phyloP scores from a whole-genome alignment of 169 alveolate species.

The Perkinsus marinus region DNA sequence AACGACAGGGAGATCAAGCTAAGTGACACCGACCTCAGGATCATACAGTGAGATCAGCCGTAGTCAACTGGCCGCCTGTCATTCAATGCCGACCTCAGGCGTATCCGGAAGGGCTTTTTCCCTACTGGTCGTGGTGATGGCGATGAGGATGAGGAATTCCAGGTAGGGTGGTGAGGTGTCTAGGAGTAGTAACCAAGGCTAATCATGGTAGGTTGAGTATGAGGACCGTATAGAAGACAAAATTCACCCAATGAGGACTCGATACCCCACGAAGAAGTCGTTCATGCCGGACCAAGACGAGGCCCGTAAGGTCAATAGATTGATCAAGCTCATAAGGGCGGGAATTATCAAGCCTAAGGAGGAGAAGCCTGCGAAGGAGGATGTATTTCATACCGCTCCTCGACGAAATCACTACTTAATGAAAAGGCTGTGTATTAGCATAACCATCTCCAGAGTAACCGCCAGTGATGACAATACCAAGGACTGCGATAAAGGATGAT shows the following conservation, averaged over 20 bases:
- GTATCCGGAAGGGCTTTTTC: constrained; percentile 40
- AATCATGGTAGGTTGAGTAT: not conserved
- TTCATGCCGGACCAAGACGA: constrained; percentile 65
- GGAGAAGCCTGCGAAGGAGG: constrained; percentile 5
- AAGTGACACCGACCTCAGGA: constrained; percentile 68
- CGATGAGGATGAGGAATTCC: constrained; percentile 41
- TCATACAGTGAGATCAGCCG: constrained; percentile 10
- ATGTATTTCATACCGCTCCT: too few species aligned
- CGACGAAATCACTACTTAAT: too few species aligned
- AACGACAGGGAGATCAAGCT: constrained; percentile 63
- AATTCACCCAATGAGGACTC: constrained; percentile 37
- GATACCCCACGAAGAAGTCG: constrained; percentile 54
- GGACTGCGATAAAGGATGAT: too few species aligned
- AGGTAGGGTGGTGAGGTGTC: too few species aligned
- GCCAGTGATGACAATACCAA: too few species aligned
- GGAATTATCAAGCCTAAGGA: not conserved
- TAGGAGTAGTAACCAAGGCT: too few species aligned
- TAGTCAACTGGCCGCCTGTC: constrained; percentile 36
- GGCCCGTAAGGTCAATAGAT: constrained; percentile 48
- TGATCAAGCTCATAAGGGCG: constrained; percentile 37
- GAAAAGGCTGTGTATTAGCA: too few species aligned
- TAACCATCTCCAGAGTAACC: too few species aligned
- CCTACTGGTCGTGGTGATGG: not conserved
- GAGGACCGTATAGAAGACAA: constrained; percentile 39
- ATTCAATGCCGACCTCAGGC: constrained; percentile 16